Base-by-base conservation (phyloP, 352 stramenopile species). In the Globisporangium alternatum region DNA sequence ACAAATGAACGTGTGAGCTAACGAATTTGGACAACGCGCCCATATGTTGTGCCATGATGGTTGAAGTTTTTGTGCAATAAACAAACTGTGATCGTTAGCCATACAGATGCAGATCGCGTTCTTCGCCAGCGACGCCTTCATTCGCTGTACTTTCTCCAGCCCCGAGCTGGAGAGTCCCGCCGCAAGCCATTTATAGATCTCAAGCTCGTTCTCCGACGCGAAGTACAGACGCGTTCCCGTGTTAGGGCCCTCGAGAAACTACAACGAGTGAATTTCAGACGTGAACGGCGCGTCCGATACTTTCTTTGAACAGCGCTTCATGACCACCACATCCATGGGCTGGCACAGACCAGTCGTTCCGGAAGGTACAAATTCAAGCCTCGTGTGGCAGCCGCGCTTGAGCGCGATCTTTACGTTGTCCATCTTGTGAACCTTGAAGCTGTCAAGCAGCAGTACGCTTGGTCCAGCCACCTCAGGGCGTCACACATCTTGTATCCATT, bases 311-410 rank as follows among this genome's bases (percentile, higher is more conserved):
- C 39, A 45, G 39, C 39, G 17, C 33, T 65, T 57, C 60, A 65
- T 65, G 12, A 65, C 60, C 6, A 54, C 41, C 17, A 71, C 60
- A 15, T 71, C 37, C 60, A 67, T 67, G 17, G 54, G 45, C 33
- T 71, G 65, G 41, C 55, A 55, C 9, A 71, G 41, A 2, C 45
- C 59, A 19, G 65, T 71, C 9, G 67, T 41, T 2, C 60, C 59
- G 2, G 65, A n/a, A 22, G 59, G 55, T 2, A 71, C 56, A 30
- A 54, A 71, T 25, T 67, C 47, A 10, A 67, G 44, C 45, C 60
- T 45, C 21, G 60, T 67, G 65, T 52, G 57, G 31, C 54, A 61
- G 15, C 60, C 47, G 0, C 37, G 37, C 39, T 67, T 33, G 19
- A 60, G 39, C 12, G 39, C 53, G 5, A 21, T 12, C 53, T 60